These are phyloP conservation scores for Saturnispora quitensis DNA, from an alignment of 805 yeast species.

Conservation along the genomic window DNA sequence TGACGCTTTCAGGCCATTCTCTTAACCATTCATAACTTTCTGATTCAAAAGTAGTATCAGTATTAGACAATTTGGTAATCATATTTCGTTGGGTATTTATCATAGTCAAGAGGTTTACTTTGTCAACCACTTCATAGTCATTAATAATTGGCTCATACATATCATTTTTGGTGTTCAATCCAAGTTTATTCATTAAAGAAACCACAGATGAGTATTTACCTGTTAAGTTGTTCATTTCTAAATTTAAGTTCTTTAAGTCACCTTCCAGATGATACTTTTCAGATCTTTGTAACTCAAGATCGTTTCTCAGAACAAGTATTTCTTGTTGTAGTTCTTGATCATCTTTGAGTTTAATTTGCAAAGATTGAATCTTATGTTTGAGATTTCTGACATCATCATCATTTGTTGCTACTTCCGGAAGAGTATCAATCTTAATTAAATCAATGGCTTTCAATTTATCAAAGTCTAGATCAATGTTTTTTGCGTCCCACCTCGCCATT, in stretches of 20 bases:
- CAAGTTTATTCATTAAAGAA: constrained; percentile 3
- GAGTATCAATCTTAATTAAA: neutral
- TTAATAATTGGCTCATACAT: neutral
- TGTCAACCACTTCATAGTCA: constrained; percentile 8
- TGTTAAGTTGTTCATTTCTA: neutral
- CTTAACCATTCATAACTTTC: neutral
- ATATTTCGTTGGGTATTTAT: constrained; percentile 10
- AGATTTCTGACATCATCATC: constrained; percentile 22
- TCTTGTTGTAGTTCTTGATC: constrained; percentile 8
- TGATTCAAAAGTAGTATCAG: neutral
- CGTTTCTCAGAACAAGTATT: neutral
- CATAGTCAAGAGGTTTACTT: constrained; percentile 6
- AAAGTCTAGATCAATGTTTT: neutral
- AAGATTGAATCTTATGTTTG: constrained; percentile 35
- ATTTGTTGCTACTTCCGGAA: neutral
- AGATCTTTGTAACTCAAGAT: neutral
- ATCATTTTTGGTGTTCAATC: neutral
- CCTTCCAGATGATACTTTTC: neutral
- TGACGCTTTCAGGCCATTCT: neutral
- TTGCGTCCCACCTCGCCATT: neutral
- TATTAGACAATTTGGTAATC: constrained; percentile 5
- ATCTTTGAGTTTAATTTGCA: constrained; percentile 29
- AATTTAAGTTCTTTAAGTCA: neutral
- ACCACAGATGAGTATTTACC: neutral
- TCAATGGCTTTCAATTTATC: neutral